Conservation (phyloP, 2,329 filamentous ascomycete species). For the Paracamarosporium sp. region DNA sequence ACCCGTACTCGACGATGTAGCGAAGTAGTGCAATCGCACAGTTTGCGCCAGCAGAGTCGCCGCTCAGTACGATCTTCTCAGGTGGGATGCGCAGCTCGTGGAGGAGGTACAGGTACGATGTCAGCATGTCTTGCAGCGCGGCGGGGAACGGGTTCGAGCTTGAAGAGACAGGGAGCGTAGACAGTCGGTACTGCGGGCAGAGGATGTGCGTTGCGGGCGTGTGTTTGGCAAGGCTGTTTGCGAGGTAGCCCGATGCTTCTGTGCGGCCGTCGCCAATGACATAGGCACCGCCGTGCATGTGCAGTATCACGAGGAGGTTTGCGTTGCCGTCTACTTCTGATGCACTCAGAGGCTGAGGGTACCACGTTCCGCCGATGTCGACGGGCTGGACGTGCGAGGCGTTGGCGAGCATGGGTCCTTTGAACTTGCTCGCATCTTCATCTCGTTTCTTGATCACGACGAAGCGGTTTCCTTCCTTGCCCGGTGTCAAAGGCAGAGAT, state of each 20-base stretch:
- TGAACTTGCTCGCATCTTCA: slow-evolving; percentile 18
- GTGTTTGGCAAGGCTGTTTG: slow-evolving; percentile 43
- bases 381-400: slow-evolving; percentile 41
- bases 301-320: slow-evolving; percentile 48
- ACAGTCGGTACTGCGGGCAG: slow-evolving; percentile 57
- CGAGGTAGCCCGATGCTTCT: slow-evolving; percentile 38
- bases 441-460: slow-evolving; percentile 36
- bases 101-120: slow-evolving; percentile 55
- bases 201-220: slow-evolving; percentile 50
- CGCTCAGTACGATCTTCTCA: slow-evolving; percentile 52
- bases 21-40: slow-evolving; percentile 53
- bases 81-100: slow-evolving; percentile 49
- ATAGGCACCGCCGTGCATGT: slow-evolving; percentile 59
- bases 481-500: slow-evolving; percentile 44
- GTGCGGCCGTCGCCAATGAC: slow-evolving; percentile 53
- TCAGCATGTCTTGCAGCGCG: slow-evolving; percentile 57
- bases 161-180: slow-evolving; percentile 45
- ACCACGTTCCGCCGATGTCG: slow-evolving; percentile 53
- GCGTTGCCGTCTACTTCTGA: slow-evolving; percentile 11
- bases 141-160: slow-evolving; percentile 57
- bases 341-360: slow-evolving; percentile 35
- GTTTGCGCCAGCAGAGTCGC: slow-evolving; percentile 60
- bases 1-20: slow-evolving; percentile 53
- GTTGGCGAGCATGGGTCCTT: slow-evolving; percentile 39
- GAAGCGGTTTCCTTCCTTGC: slow-evolving; percentile 49